Conservation (phyloP, 192 early-diverging fungal genomes). For the Phlyctochytrium bullatum region DNA sequence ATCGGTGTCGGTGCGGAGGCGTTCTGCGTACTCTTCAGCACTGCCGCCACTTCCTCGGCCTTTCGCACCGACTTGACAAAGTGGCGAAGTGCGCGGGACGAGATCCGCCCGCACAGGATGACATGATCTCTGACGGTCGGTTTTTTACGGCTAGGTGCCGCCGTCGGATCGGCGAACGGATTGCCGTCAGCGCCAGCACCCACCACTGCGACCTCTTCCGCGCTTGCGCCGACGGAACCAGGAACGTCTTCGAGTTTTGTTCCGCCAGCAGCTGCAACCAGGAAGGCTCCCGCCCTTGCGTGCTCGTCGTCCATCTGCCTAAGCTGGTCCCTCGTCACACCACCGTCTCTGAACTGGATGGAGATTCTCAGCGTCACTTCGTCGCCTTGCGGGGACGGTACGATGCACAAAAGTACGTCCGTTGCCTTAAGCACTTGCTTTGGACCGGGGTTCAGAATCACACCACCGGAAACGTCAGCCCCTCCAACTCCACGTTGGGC, state of each 20-base stretch:
- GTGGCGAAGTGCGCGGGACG: slow-evolving; percentile 39
- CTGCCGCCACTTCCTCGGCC: neutral
- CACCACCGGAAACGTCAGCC: no score
- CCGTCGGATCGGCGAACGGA: no score
- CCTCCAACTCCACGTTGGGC: slow-evolving; percentile 17
- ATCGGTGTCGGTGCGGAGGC: slow-evolving; percentile 25
- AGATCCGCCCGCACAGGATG: slow-evolving; percentile 46
- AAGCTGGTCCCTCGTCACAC: slow-evolving; percentile 29
- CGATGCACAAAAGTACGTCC: slow-evolving; percentile 45
- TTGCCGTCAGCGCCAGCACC: neutral
- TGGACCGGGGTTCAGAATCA: slow-evolving; percentile 37
- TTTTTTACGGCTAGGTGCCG: no score
- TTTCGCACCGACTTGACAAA: slow-evolving; percentile 43
- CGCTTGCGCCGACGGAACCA: neutral
- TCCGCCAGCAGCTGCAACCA: slow-evolving; percentile 11
- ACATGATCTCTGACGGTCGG: no score
- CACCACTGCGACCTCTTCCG: neutral
- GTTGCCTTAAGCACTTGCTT: slow-evolving; percentile 31
- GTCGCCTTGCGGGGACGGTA: slow-evolving; percentile 41
- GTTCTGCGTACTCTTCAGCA: no score
- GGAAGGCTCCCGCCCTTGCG: slow-evolving; percentile 36
- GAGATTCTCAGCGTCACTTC: slow-evolving; percentile 40
- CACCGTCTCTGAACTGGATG: slow-evolving; percentile 46
- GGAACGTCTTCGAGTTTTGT: neutral
- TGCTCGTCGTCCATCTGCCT: slow-evolving; percentile 33